These are phyloP conservation scores for Nothophoma quercina DNA, from an alignment of 2,329 filamentous ascomycete species.

Conservation along the genomic window DNA sequence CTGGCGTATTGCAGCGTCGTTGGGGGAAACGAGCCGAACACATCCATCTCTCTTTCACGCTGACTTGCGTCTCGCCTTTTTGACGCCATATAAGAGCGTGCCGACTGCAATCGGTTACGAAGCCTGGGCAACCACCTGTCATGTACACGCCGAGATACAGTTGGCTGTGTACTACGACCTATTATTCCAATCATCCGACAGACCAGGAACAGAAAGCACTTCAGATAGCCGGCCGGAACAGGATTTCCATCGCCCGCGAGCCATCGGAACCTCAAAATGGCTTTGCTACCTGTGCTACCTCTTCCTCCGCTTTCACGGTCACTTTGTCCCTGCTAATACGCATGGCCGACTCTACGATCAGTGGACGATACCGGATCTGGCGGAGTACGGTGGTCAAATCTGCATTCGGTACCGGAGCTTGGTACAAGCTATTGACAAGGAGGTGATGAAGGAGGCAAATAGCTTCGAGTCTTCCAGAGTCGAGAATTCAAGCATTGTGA, in stretches of 20 bases:
- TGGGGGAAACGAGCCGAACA: background rate
- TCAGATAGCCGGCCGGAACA: no score
- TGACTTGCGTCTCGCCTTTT: background rate
- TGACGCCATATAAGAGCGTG: slow-evolving; percentile 13
- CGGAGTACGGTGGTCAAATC: background rate
- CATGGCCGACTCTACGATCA: slow-evolving; percentile 16
- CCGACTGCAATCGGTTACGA: slow-evolving; percentile 13
- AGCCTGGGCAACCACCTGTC: slow-evolving; percentile 13
- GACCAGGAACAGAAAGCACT: background rate
- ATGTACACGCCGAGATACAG: slow-evolving; percentile 17
- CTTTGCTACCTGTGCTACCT: slow-evolving; percentile 15
- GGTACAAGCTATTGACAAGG: slow-evolving; percentile 1
- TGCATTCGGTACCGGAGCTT: slow-evolving; percentile 4
- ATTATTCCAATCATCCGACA: background rate
- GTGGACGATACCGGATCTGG: slow-evolving; percentile 13
- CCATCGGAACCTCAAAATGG: slow-evolving; percentile 17
- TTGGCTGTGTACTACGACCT: slow-evolving; percentile 13
- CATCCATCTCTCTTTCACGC: slow-evolving; percentile 2
- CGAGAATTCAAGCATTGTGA: background rate
- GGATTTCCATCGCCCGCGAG: slow-evolving; percentile 1
- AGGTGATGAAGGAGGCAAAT: background rate
- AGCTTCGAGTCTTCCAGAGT: background rate
- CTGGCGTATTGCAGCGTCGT: slow-evolving; percentile 4
- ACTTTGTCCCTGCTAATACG: slow-evolving; percentile 11
- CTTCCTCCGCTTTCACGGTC: slow-evolving; percentile 7